A percentile compares a stretch with the other conserved stretches of the same genome.
phyloP scores from a whole-genome alignment of 495 filamentous ascomycete genomes.

The Neurospora tetrasperma region DNA sequence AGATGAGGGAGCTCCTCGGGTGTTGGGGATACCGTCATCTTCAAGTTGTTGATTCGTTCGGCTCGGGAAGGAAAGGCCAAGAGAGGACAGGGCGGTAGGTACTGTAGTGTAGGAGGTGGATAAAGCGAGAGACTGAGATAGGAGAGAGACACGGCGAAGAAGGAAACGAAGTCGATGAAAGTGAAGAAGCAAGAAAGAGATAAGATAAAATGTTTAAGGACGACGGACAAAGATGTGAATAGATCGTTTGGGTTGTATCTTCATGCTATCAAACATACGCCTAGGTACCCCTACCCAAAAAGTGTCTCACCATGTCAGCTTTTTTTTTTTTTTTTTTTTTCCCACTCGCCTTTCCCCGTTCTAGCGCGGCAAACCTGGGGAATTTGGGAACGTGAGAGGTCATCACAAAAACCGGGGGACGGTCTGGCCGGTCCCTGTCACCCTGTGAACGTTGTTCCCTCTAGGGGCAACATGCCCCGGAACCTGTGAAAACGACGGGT shows the following conservation, averaged over 20 bases:
- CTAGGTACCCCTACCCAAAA: neutral
- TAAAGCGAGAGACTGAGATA: neutral
- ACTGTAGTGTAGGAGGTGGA: neutral
- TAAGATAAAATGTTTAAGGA: neutral
- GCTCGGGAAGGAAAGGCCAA: neutral
- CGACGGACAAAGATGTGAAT: neutral
- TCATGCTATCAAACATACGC: neutral
- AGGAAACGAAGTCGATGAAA: neutral
- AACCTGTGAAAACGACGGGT: neutral
- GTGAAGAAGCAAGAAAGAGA: neutral
- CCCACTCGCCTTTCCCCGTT: neutral
- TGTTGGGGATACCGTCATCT: slow-evolving; percentile 4
- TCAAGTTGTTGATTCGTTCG: neutral
- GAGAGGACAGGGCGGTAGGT: neutral
- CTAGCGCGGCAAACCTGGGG: neutral
- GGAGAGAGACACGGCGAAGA: neutral
- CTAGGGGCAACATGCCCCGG: neutral
- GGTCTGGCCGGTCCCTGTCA: neutral
- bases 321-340: neutral
- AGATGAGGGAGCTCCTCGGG: slow-evolving; percentile 29
- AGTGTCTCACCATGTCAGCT: neutral
- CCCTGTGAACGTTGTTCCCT: neutral
- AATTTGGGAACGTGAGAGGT: neutral
- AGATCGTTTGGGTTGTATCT: neutral
- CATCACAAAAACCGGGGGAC: neutral